Conservation (phyloP, 1,139 yeast species). For the Scheffersomyces insectosa region DNA sequence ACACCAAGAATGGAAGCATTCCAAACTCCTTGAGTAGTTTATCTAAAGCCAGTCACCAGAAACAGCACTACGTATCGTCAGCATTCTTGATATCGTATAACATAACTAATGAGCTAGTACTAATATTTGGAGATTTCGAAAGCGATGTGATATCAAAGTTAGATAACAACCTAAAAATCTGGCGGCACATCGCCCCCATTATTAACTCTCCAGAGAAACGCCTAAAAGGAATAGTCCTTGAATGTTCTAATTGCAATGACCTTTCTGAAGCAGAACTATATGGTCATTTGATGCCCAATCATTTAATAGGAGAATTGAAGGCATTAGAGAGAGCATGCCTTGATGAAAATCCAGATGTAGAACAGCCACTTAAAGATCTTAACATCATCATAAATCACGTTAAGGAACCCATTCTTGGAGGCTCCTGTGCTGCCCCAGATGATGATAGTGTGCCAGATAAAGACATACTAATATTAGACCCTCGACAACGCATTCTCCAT, state of each 20-base stretch:
- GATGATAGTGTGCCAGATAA: conserved; percentile 9
- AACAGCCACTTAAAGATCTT: conserved; percentile 44
- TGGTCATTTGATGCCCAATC: conserved; percentile 78
- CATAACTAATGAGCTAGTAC: conserved; percentile 31
- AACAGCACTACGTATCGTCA: conserved; percentile 35
- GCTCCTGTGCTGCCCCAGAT: conserved; percentile 3
- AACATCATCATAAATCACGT: conserved; percentile 70
- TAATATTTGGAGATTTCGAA: conserved; percentile 83
- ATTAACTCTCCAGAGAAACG: conserved; percentile 28
- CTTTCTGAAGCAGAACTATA: conserved; percentile 49
- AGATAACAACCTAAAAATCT: conserved; percentile 48
- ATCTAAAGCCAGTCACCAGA: conserved; percentile 19
- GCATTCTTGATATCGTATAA: conserved; percentile 53
- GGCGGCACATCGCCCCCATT: conserved; percentile 56
- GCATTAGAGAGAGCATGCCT: conserved; percentile 27
- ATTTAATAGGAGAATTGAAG: conserved; percentile 58
- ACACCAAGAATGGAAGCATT: conserved; percentile 13
- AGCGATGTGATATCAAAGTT: conserved; percentile 53
- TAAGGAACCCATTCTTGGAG: conserved; percentile 48
- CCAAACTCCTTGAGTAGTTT: conserved; percentile 16
- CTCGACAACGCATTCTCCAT: conserved; percentile 50
- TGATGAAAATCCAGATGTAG: conserved; percentile 8
- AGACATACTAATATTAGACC: conserved; percentile 38
- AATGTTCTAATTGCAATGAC: conserved; percentile 67
- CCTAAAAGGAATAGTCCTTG: conserved; percentile 63